These are phyloP conservation scores for Beta macrorhiza DNA, from an alignment of 179 eudicot species.

Conservation along the genomic window DNA sequence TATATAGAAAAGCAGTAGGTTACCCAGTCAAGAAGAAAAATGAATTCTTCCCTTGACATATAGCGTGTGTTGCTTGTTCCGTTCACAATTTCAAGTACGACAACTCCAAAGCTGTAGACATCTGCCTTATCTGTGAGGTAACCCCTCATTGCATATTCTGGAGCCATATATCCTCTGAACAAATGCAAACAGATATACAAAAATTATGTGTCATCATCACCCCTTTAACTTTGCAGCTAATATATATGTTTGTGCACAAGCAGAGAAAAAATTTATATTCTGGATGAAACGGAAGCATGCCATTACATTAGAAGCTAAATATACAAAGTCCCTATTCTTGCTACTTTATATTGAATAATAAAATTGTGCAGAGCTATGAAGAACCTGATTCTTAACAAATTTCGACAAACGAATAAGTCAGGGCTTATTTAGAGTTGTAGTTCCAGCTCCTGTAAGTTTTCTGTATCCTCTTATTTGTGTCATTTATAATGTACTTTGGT, in stretches of 20 bases:
- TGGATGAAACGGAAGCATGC: too few relatives aligned
- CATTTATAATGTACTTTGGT: too few relatives aligned
- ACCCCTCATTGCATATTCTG: slow-evolving; percentile 84
- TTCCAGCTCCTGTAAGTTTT: too few relatives aligned
- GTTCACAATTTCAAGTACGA: slow-evolving; percentile 67
- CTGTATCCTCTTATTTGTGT: too few relatives aligned
- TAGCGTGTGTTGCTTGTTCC: slow-evolving; percentile 51
- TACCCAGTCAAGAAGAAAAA: slow-evolving; percentile 58
- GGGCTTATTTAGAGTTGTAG: too few relatives aligned
- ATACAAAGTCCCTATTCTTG: too few relatives aligned
- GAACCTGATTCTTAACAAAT: too few relatives aligned
- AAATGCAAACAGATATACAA: not conserved
- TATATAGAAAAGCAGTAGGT: slow-evolving; percentile 3
- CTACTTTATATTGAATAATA: too few relatives aligned
- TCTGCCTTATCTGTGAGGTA: slow-evolving; percentile 79
- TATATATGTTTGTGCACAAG: not conserved
- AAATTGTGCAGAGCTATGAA: too few relatives aligned
- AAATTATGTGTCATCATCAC: not conserved
- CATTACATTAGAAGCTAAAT: too few relatives aligned
- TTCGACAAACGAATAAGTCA: too few relatives aligned
- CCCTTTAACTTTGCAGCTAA: not conserved
- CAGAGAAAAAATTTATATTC: too few relatives aligned
- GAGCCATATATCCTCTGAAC: slow-evolving; percentile 81
- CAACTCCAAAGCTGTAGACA: slow-evolving; percentile 72
- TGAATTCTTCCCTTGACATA: slow-evolving; percentile 63